Evolutionary conservation across 2,329 filamentous ascomycete genomes (phyloP), one percentile per base, ranked within the genome.

Genomic region (Fusarium buxicola): DNA sequence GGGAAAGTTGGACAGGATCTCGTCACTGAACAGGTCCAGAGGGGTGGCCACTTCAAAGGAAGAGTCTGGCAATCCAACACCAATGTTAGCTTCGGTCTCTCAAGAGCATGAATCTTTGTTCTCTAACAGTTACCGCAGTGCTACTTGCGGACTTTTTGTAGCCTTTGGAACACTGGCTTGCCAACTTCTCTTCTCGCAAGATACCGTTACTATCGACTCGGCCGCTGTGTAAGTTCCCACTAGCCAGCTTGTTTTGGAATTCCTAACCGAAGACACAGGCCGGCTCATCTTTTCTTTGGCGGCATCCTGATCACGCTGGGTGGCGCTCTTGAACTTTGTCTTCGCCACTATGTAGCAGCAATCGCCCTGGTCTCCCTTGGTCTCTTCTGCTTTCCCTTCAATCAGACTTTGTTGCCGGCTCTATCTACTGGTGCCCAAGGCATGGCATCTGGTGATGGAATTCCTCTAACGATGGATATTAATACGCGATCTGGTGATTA

Each of bases 301-400:
- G 34, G 46, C 2, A 39, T 49, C 8, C 21, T 39, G 46, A 39
- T 39, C 16, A 49, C 46, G 11, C 21, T 49, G 12, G 46, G 46
- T 3, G 34, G 46, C 9, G 46, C 46, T 12, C 46, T 49, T 15
- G 46, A 49, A 31, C 46, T 49, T 27, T 49, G 34, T 15, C 46
- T 49, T 3, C 24, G 46, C 27, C 46, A 49, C 12, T 32, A 27
- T 8, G 16, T 49, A 7, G 15, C 46, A 7, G 46, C 46, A 1
- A 21, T 31, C n/a, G 46, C 46, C 16, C 18, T 49, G 24, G 24
- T 39, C 6, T 30, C 46, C 7, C 16, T 39, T 7, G 46, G 46
- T 12, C 12, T 49, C 8, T 49, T 49, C 34, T 49, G 46, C 34
- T 49, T 49, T 6, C 46, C 46, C 25, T 49, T 39, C 6, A 49